Evolutionary conservation across 176 grass and related monocot genomes (phyloP).

Genomic region (Paspalum notatum): DNA sequence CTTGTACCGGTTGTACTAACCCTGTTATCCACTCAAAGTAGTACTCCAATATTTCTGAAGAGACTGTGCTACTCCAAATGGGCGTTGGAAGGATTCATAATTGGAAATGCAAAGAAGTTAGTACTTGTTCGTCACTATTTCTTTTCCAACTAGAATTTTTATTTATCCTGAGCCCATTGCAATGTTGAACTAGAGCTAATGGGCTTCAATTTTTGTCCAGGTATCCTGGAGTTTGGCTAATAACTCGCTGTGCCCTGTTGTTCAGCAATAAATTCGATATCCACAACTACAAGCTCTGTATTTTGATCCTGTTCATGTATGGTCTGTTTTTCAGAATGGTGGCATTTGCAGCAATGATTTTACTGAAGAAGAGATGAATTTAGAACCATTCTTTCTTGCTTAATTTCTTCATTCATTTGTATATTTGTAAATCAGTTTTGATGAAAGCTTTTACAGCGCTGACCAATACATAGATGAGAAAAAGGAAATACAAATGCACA

Average conservation of each 20-base stretch:
- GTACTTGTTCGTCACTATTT: neutral
- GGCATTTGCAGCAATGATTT: conserved; percentile 74
- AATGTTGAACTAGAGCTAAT: neutral
- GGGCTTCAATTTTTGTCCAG: conserved; percentile 36
- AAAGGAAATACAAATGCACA: neutral
- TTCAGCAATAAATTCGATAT: conserved; percentile 58
- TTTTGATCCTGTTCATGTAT: conserved; percentile 76
- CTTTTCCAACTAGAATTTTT: neutral
- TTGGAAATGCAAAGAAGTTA: conserved; percentile 73
- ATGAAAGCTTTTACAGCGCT: neutral
- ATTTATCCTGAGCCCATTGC: neutral
- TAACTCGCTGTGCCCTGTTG: conserved; percentile 80
- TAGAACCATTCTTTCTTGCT: conserved; percentile 23
- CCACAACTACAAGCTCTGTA: conserved; percentile 67
- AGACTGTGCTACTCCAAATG: conserved; percentile 81
- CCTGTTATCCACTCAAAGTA: conserved; percentile 62
- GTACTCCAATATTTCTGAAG: conserved; percentile 53
- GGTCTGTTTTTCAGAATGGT: conserved; percentile 81
- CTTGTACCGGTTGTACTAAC: conserved; percentile 77
- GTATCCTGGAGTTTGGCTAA: conserved; percentile 93
- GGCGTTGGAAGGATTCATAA: conserved; percentile 83
- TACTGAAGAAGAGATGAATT: conserved; percentile 71
- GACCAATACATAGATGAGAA: neutral
- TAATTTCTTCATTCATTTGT: conserved; percentile 46
- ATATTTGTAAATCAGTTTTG: conserved; percentile 43